phyloP scores from a whole-genome alignment of 2,329 filamentous ascomycete genomes.

The Nemania diffusa region DNA sequence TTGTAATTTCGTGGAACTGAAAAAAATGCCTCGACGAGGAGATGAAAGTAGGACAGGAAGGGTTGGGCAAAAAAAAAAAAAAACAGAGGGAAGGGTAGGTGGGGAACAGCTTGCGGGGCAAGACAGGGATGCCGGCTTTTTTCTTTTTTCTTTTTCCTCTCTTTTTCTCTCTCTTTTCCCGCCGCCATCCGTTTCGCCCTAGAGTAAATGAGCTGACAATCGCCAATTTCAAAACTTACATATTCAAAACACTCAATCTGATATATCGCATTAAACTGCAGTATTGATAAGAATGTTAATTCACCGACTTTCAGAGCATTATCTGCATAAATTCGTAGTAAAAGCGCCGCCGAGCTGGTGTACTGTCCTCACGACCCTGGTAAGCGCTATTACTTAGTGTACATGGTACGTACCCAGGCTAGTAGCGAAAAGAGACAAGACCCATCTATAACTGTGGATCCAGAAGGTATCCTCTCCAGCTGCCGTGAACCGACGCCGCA shows the following conservation, averaged over 20 bases:
- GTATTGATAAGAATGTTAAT: not conserved
- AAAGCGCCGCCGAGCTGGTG: not conserved
- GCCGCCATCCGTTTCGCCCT: not conserved
- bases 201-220: not conserved
- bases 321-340: conserved; percentile 7
- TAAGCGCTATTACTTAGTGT: not conserved
- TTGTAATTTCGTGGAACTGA: conserved; percentile 9
- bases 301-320: not conserved
- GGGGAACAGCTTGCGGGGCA: conserved; percentile 42
- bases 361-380: not conserved
- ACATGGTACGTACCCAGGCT: no score
- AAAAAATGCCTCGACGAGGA: conserved; percentile 33
- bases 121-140: conserved; percentile 34
- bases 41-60: conserved; percentile 14
- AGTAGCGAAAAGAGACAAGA: no score
- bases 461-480: not conserved
- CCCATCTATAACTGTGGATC: not conserved
- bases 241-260: not conserved
- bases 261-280: not conserved
- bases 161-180: conserved; percentile 6
- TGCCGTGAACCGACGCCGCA: not conserved
- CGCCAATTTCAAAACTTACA: not conserved
- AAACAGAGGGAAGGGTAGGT: conserved; percentile 36
- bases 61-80: conserved; percentile 30
- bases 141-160: conserved; percentile 11